These are phyloP conservation scores for Penicillium sp. DNA, from an alignment of 2,329 filamentous ascomycete genomes.

Conservation along the genomic window DNA sequence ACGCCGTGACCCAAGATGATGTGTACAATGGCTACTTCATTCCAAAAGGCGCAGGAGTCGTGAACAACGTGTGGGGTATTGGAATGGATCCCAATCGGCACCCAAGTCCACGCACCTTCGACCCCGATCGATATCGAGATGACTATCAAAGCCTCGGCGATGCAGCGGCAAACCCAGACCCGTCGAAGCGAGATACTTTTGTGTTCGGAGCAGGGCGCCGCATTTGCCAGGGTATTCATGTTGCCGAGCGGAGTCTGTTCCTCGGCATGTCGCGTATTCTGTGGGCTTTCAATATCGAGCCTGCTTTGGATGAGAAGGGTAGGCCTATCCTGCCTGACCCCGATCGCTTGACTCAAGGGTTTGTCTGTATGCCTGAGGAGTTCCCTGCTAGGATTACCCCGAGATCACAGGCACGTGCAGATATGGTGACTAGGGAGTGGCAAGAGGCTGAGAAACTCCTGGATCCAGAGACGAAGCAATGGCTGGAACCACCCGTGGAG, in stretches of 20 bases:
- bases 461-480: slow-evolving; percentile 12
- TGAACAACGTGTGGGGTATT: slow-evolving; percentile 48
- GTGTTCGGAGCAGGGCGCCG: slow-evolving; percentile 57
- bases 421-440: slow-evolving; percentile 17
- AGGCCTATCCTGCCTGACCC: slow-evolving; percentile 38
- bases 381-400: slow-evolving; percentile 39
- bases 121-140: slow-evolving; percentile 37
- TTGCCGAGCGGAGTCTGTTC: slow-evolving; percentile 52
- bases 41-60: slow-evolving; percentile 48
- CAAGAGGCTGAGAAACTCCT: slow-evolving; percentile 9
- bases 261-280: slow-evolving; percentile 50
- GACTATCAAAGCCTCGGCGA: slow-evolving; percentile 36
- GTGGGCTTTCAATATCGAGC: slow-evolving; percentile 49
- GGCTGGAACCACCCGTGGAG: slow-evolving; percentile 8
- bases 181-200: slow-evolving; percentile 52
- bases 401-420: slow-evolving; percentile 31
- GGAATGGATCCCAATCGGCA: slow-evolving; percentile 44
- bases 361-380: slow-evolving; percentile 46
- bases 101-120: slow-evolving; percentile 39
- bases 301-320: slow-evolving; percentile 30
- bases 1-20: slow-evolving; percentile 51
- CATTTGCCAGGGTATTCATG: slow-evolving; percentile 58
- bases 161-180: slow-evolving; percentile 35
- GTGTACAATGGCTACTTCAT: slow-evolving; percentile 51
- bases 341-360: slow-evolving; percentile 43